Percentiles rank a stretch among this genome's conserved stretches.
These are phyloP conservation scores for Saccharomycopsis oosterbeekiorum DNA, from an alignment of 805 yeast genomes.

Conservation along the genomic window DNA sequence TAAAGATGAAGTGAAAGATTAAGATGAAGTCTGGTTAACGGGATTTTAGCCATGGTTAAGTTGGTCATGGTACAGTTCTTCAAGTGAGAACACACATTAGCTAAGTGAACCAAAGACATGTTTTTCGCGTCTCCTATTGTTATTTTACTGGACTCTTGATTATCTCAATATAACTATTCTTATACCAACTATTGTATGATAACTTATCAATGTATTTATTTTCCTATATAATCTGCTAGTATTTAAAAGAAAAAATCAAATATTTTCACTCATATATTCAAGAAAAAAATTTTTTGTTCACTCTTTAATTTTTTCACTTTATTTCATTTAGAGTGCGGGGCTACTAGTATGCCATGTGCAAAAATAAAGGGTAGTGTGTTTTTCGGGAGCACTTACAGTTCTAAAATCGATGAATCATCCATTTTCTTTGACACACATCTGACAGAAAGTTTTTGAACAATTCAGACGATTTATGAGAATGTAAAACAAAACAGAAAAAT, in stretches of 20 bases:
- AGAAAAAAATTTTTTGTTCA: background rate
- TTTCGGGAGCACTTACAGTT: too few species aligned
- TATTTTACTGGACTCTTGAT: background rate
- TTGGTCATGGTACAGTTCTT: slow-evolving; percentile 79
- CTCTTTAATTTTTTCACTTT: background rate
- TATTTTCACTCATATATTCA: background rate
- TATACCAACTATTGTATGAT: too few species aligned
- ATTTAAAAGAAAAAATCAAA: background rate
- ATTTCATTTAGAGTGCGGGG: background rate
- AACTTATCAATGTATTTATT: background rate
- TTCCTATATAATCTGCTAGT: too few species aligned
- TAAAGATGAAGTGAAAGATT: slow-evolving; percentile 77
- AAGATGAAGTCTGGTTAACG: slow-evolving; percentile 73
- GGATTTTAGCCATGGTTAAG: slow-evolving; percentile 66
- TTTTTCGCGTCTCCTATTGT: background rate
- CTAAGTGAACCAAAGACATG: slow-evolving; percentile 81
- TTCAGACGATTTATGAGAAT: too few species aligned
- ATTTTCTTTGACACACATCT: too few species aligned
- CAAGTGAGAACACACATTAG: slow-evolving; percentile 77
- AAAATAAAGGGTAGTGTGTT: background rate
- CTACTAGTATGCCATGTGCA: background rate
- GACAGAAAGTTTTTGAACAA: too few species aligned
- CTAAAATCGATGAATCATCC: background rate
- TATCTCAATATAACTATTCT: too few species aligned
- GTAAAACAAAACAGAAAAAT: too few species aligned